These are phyloP conservation scores for Singerocomus inundabilis DNA, from an alignment of 1,284 basidiomycete genomes.

Conservation along the genomic window DNA sequence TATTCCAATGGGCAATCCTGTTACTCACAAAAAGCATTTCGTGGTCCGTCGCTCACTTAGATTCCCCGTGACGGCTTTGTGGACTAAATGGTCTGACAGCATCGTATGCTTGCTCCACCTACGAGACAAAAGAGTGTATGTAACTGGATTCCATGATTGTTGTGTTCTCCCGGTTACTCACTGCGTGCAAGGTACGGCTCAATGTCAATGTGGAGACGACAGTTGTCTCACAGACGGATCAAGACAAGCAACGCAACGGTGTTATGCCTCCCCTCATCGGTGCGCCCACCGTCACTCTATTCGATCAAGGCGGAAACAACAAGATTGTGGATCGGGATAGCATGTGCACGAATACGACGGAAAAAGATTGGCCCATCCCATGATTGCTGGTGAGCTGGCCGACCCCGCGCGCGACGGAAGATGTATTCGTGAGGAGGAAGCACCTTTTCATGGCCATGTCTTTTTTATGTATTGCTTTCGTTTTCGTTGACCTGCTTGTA, in stretches of 20 bases:
- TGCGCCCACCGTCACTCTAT: slow-evolving; percentile 20
- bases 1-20: slow-evolving; percentile 16
- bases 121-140: slow-evolving; percentile 23
- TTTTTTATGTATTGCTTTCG: too few relatives aligned
- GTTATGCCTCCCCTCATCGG: slow-evolving; percentile 17
- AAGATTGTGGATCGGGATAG: too few relatives aligned
- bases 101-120: slow-evolving; percentile 25
- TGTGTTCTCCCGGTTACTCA: neutral
- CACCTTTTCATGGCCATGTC: too few relatives aligned
- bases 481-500: too few relatives aligned
- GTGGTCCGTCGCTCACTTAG: slow-evolving; percentile 19
- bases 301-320: neutral
- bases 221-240: slow-evolving; percentile 34
- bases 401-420: too few relatives aligned
- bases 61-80: neutral
- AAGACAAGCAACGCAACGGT: slow-evolving; percentile 23
- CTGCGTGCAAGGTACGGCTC: slow-evolving; percentile 14
- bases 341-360: too few relatives aligned
- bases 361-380: too few relatives aligned
- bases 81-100: slow-evolving; percentile 12
- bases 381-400: too few relatives aligned
- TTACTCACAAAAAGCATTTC: slow-evolving; percentile 19
- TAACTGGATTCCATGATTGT: neutral
- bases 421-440: too few relatives aligned
- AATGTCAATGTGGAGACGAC: slow-evolving; percentile 38